A percentile compares a stretch with the other conserved stretches of the same genome.
These are phyloP conservation scores for Gymnopilus junonius DNA, from an alignment of 768 basidiomycete species.

Conservation along the genomic window DNA sequence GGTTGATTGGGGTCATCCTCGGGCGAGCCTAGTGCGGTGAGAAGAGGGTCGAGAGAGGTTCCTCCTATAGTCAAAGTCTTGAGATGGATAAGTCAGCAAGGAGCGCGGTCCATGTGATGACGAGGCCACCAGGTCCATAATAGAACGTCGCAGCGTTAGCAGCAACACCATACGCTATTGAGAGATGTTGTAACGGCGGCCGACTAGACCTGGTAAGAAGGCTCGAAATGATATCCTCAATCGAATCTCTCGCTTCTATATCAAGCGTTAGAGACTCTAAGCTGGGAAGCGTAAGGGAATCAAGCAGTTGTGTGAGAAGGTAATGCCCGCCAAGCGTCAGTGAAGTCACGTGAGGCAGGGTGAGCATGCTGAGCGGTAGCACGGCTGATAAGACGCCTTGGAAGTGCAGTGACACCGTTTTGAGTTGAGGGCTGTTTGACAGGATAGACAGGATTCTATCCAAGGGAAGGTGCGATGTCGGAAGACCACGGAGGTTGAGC, in stretches of 20 bases:
- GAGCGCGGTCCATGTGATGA: slow-evolving; percentile 68
- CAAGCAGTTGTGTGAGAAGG: slow-evolving; percentile 62
- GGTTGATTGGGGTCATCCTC: slow-evolving; percentile 54
- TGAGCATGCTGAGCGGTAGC: slow-evolving; percentile 59
- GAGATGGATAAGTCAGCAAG: slow-evolving; percentile 62
- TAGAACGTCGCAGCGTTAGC: slow-evolving; percentile 49
- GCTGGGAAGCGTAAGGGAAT: slow-evolving; percentile 60
- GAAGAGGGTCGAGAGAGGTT: slow-evolving; percentile 66
- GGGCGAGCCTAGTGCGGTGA: slow-evolving; percentile 59
- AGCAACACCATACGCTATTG: slow-evolving; percentile 55
- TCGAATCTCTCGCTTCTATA: slow-evolving; percentile 74
- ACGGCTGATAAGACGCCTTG: slow-evolving; percentile 62
- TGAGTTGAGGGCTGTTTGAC: slow-evolving; percentile 58
- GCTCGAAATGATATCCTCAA: slow-evolving; percentile 70
- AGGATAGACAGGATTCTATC: slow-evolving; percentile 75
- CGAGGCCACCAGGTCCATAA: slow-evolving; percentile 59
- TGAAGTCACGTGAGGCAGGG: slow-evolving; percentile 56
- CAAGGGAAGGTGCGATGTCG: slow-evolving; percentile 62
- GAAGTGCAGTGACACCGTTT: slow-evolving; percentile 64
- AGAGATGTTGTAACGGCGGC: slow-evolving; percentile 61
- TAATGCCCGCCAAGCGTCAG: slow-evolving; percentile 71
- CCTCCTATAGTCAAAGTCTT: slow-evolving; percentile 66
- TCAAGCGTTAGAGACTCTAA: slow-evolving; percentile 67
- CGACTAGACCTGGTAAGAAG: slow-evolving; percentile 64
- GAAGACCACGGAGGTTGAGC: slow-evolving; percentile 68